phyloP scores from a whole-genome alignment of 129 eudicot species.

The Escallonia herrerae region DNA sequence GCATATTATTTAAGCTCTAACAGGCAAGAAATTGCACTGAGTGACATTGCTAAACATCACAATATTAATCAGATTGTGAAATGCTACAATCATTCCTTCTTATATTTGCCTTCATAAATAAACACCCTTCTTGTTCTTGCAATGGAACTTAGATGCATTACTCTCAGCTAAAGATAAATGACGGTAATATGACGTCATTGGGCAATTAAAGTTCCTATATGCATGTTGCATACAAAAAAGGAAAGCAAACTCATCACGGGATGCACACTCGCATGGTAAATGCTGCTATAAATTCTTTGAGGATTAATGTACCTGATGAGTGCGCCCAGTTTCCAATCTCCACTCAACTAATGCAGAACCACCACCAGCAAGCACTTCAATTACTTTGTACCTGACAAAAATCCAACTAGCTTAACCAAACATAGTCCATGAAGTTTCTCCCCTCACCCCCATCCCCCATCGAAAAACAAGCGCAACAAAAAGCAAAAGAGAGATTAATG shows the following conservation, averaged over 20 bases:
- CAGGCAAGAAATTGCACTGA: no score
- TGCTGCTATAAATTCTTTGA: no score
- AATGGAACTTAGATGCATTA: no score
- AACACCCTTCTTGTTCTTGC: no score
- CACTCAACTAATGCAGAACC: constrained; percentile 92
- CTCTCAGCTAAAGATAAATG: neutral
- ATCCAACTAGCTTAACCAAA: neutral
- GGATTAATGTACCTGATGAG: constrained; percentile 63
- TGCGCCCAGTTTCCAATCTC: constrained; percentile 93
- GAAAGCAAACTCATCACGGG: no score
- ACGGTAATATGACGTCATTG: neutral
- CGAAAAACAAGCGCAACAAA: no score
- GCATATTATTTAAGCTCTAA: neutral
- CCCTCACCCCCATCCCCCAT: no score
- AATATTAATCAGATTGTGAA: neutral
- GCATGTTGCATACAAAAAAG: neutral
- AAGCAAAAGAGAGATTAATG: no score
- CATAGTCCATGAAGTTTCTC: no score
- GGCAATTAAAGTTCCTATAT: neutral
- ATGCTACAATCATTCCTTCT: neutral
- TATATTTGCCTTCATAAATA: no score
- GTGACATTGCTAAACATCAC: no score
- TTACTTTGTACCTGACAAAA: constrained; percentile 63
- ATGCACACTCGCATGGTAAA: no score
- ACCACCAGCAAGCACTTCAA: constrained; percentile 90